Evolutionary conservation across 805 yeast genomes (phyloP).

Genomic region (Ogataea nakhonphanomensis): DNA sequence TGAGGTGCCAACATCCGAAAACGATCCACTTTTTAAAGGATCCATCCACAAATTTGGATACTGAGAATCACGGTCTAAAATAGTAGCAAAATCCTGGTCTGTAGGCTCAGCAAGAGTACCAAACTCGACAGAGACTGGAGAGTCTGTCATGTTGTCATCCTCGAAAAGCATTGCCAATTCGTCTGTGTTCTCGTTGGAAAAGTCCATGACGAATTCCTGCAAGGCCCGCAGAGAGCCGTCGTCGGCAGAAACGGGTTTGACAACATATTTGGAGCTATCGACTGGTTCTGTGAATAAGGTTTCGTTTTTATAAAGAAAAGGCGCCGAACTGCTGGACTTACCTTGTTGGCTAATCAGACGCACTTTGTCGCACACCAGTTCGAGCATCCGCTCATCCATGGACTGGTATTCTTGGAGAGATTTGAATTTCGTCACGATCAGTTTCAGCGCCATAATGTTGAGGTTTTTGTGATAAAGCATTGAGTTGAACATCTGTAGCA

Average conservation of each 20-base stretch:
- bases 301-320: constrained; percentile 6
- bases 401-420: constrained; percentile 6
- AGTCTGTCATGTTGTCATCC: constrained; percentile 6
- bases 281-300: not conserved
- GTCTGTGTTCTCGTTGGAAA: not conserved
- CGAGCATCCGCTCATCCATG: constrained; percentile 4
- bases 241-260: too few relatives aligned
- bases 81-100: constrained; percentile 3
- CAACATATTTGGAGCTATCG: too few relatives aligned
- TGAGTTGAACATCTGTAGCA: constrained; percentile 14
- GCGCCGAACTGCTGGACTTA: too few relatives aligned
- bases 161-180: not conserved
- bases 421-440: constrained; percentile 15
- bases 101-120: constrained; percentile 1
- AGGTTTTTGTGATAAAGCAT: constrained; percentile 9
- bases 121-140: constrained; percentile 7
- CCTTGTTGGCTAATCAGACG: too few relatives aligned
- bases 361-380: constrained; percentile 8
- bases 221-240: too few relatives aligned
- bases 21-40: not conserved
- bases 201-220: not conserved
- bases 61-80: not conserved
- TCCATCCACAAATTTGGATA: constrained; percentile 3
- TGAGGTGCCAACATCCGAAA: not conserved
- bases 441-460: constrained; percentile 3